Conservation (phyloP, 768 basidiomycete species). For the Trametes elegans region DNA sequence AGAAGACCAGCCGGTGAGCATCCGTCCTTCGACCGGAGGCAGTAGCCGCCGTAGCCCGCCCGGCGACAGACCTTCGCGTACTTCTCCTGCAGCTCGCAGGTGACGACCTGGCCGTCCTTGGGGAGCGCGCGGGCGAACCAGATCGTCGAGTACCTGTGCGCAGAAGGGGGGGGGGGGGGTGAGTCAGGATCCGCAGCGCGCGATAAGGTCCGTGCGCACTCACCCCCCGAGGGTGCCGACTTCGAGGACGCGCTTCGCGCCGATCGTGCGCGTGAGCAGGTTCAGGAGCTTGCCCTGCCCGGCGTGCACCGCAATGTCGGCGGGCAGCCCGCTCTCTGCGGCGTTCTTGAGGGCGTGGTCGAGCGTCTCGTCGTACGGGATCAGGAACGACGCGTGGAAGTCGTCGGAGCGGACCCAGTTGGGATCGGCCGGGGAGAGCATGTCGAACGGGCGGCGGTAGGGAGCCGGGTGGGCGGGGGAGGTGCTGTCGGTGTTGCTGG, state of each 20-base stretch:
- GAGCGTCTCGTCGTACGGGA: slow-evolving; percentile 41
- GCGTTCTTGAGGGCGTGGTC: slow-evolving; percentile 42
- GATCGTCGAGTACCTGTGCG: slow-evolving; percentile 34
- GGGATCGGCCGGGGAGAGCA: slow-evolving; percentile 17
- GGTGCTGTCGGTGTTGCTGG: neutral
- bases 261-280: slow-evolving; percentile 47
- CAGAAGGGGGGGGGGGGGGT: neutral
- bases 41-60: neutral
- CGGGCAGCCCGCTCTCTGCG: slow-evolving; percentile 44
- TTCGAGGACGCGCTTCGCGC: slow-evolving; percentile 58
- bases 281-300: slow-evolving; percentile 59
- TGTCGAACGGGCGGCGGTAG: neutral
- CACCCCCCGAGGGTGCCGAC: slow-evolving; percentile 70
- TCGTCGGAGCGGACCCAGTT: slow-evolving; percentile 52
- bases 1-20: neutral
- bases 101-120: slow-evolving; percentile 46
- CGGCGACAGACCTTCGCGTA: slow-evolving; percentile 43
- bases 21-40: neutral
- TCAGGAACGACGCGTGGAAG: slow-evolving; percentile 57
- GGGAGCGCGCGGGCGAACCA: slow-evolving; percentile 42
- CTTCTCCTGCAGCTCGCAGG: slow-evolving; percentile 43
- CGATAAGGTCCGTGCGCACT: neutral
- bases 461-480: neutral
- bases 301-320: slow-evolving; percentile 48
- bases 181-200: neutral